Evolutionary conservation across 1,284 basidiomycete genomes (phyloP).

Genomic region (Melampsora occidentalis): DNA sequence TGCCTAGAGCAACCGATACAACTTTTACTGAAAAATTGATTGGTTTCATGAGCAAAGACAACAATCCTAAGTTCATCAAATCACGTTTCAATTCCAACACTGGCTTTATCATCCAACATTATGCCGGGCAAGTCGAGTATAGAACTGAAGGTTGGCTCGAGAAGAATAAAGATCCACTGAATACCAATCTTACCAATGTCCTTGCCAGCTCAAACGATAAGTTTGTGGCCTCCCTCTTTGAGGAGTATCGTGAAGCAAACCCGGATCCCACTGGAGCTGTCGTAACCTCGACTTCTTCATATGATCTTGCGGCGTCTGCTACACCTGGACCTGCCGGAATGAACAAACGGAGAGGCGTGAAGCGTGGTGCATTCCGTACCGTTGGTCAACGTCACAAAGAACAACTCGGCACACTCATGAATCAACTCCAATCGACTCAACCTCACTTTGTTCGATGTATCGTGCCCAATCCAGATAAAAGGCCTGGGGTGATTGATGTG

Average conservation of each 20-base stretch:
- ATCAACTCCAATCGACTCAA: conserved; percentile 85
- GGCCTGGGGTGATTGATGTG: conserved; percentile 85
- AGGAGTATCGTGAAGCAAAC: conserved; percentile 66
- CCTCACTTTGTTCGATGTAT: conserved; percentile 99
- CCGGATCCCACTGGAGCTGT: conserved; percentile 50
- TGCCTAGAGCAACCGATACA: conserved; percentile 93
- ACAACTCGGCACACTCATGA: conserved; percentile 87
- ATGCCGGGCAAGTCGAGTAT: conserved; percentile 96
- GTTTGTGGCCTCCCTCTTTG: conserved; percentile 78
- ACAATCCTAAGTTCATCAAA: conserved; percentile 71
- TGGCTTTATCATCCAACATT: conserved; percentile 94
- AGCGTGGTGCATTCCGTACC: conserved; percentile 95
- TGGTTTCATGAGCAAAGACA: conserved; percentile 58
- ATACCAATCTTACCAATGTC: conserved; percentile 90
- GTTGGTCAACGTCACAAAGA: conserved; percentile 95
- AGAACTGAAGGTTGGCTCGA: conserved; percentile 94
- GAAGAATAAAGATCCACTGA: conserved; percentile 99
- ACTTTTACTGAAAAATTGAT: conserved; percentile 94
- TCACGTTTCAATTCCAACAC: conserved; percentile 73
- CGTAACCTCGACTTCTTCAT: conserved; percentile 57
- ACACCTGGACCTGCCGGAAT: conserved; percentile 4
- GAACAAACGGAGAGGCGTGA: conserved; percentile 64
- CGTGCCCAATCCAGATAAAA: conserved; percentile 89
- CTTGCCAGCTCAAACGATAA: conserved; percentile 77
- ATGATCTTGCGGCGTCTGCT: conserved; percentile 60